Conservation (phyloP, 352 stramenopile species). For the Hyaloperonospora brassicae region DNA sequence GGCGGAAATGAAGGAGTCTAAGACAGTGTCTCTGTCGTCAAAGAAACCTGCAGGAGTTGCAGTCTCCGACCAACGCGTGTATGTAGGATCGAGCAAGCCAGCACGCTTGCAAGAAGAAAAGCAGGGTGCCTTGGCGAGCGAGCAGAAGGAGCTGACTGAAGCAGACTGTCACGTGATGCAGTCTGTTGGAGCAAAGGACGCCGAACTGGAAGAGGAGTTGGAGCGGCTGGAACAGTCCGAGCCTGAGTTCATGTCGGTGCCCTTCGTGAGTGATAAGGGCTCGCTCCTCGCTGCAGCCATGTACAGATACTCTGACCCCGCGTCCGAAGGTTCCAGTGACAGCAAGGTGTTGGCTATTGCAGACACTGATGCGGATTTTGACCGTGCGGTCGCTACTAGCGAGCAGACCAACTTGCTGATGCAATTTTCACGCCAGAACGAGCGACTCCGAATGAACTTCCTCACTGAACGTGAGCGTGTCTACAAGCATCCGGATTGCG, state of each 20-base stretch:
- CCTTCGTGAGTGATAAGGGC: slow-evolving; percentile 33
- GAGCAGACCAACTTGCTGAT: slow-evolving; percentile 37
- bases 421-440: slow-evolving; percentile 44
- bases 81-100: slow-evolving; percentile 12
- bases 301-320: slow-evolving; percentile 29
- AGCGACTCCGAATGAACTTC: slow-evolving; percentile 45
- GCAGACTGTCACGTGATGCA: slow-evolving; percentile 1
- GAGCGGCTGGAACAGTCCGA: slow-evolving; percentile 36
- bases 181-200: slow-evolving; percentile 13
- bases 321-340: slow-evolving; percentile 1
- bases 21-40: not conserved
- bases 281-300: slow-evolving; percentile 35
- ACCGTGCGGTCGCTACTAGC: slow-evolving; percentile 9
- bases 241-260: slow-evolving; percentile 30
- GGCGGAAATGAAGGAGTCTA: slow-evolving; percentile 4
- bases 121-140: not conserved
- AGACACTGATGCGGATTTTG: slow-evolving; percentile 10
- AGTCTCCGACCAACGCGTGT: slow-evolving; percentile 12
- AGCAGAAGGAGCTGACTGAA: slow-evolving; percentile 3
- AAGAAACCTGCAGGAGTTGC: slow-evolving; percentile 8
- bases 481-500: slow-evolving; percentile 39
- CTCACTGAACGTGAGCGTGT: slow-evolving; percentile 36
- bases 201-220: slow-evolving; percentile 26
- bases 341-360: not conserved
- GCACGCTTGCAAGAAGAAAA: slow-evolving; percentile 3